Evolutionary conservation across 2,329 filamentous ascomycete species (phyloP), one percentile per base, ranked within the genome.

Genomic region (Alternaria metachromatica): DNA sequence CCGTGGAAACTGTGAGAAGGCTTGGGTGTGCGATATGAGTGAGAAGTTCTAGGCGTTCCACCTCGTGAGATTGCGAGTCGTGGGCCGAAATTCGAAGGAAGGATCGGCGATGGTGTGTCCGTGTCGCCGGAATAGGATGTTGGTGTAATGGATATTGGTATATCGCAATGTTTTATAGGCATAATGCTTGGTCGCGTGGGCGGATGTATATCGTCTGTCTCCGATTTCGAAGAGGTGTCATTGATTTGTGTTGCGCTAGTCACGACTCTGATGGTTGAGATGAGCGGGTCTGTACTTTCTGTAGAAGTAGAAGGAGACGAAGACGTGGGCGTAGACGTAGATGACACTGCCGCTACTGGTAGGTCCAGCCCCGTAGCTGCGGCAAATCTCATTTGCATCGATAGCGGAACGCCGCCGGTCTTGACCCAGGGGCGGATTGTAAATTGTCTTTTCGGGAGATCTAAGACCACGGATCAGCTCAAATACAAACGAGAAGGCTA

Each of bases 401-500:
- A 67, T 23, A 53, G 58, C 30, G 72, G 65, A 15, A 75, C 44
- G 18, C 69, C 70, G n/a, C 64, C 62, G n/a, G 65, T 70, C 53
- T 55, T 59, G n/a, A 79, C 72, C 73, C 76, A 78, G 2, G 75
- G 72, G 12, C 71, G 67, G 21, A 75, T 64, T 6, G 70, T 74
- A 43, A 71, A 76, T 8, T 51, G 65, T 21, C 66, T 65, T 13
- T 61, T 66, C 8, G 67, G 66, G 37, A 70, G 44, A 46, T 69
- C 75, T 78, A 60, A 15, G 48, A 55, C n/a, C 6, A 33, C 15
- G 48, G 20, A 74, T 78, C 68, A 78, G 76, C 73, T 72, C 62
- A 60, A 61, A 63, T 51, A 53, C 58, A 56, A 50, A 53, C 12
- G 58, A 28, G 60, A 25, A 55, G 54, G 62, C 49, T 59, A 67